A percentile compares a stretch with the other conserved stretches of the same genome.
phyloP scores from a whole-genome alignment of 2,329 filamentous ascomycete genomes.

The Fusarium zealandicum region DNA sequence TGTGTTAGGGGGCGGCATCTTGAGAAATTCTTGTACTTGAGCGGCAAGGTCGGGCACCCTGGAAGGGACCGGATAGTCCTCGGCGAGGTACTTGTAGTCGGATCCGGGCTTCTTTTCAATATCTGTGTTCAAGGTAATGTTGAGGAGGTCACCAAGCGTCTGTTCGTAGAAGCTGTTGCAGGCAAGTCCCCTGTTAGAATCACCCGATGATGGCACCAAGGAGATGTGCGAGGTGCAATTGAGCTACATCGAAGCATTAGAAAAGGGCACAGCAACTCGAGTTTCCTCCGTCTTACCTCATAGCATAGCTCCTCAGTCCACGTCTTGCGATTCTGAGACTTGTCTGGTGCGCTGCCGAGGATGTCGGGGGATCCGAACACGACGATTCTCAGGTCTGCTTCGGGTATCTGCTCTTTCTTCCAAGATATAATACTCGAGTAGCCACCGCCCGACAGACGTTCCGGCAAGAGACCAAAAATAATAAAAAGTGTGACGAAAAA shows the following conservation, averaged over 20 bases:
- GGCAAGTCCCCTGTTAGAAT: conserved; percentile 58
- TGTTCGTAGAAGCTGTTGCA: conserved; percentile 62
- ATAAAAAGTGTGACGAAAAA: conserved; percentile 41
- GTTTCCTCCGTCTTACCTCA: conserved; percentile 46
- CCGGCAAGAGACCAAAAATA: conserved; percentile 38
- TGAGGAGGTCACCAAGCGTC: conserved; percentile 48
- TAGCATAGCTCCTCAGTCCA: conserved; percentile 60
- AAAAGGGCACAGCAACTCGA: not conserved
- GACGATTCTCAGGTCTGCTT: conserved; percentile 54
- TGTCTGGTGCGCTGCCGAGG: conserved; percentile 50
- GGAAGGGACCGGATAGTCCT: conserved; percentile 52
- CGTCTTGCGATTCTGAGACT: conserved; percentile 37
- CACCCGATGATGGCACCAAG: conserved; percentile 51
- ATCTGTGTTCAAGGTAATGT: conserved; percentile 44
- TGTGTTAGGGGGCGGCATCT: conserved; percentile 43
- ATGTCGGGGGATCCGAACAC: conserved; percentile 59
- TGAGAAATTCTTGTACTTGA: conserved; percentile 57
- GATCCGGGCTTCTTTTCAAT: conserved; percentile 46
- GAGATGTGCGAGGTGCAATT: conserved; percentile 56
- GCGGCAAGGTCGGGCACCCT: conserved; percentile 51
- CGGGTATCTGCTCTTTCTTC: conserved; percentile 31
- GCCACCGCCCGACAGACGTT: conserved; percentile 34
- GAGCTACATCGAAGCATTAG: conserved; percentile 46
- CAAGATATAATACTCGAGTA: conserved; percentile 39
- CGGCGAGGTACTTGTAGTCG: conserved; percentile 53